A percentile compares a stretch with the other conserved stretches of the same genome.
Conservation (phyloP, 768 basidiomycete genomes). For the Dentipellis sp. region DNA sequence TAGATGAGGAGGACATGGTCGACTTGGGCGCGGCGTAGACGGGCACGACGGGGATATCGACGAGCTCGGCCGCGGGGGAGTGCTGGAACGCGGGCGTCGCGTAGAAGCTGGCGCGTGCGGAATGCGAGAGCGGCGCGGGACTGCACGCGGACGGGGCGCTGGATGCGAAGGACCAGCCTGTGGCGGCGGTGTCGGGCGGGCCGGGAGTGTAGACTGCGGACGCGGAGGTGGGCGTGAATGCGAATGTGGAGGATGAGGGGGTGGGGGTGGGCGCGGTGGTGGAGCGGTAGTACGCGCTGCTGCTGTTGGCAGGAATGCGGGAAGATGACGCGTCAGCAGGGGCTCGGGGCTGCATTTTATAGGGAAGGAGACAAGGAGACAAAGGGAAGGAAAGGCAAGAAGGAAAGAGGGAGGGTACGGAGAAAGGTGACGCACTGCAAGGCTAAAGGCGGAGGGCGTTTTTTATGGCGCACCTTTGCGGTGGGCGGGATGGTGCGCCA, state of each 20-base stretch:
- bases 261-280: background rate
- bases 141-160: too few relatives aligned
- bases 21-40: too few relatives aligned
- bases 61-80: slow-evolving; percentile 9
- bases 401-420: background rate
- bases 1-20: slow-evolving; percentile 9
- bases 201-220: too few relatives aligned
- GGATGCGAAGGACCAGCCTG: too few relatives aligned
- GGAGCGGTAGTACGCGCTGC: too few relatives aligned
- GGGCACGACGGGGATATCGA: slow-evolving; percentile 2
- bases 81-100: slow-evolving; percentile 14
- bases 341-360: too few relatives aligned
- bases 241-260: background rate
- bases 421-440: slow-evolving; percentile 9
- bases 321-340: too few relatives aligned
- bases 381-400: background rate
- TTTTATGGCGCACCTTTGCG: slow-evolving; percentile 13
- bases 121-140: too few relatives aligned
- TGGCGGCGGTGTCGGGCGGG: too few relatives aligned
- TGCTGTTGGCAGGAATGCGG: too few relatives aligned
- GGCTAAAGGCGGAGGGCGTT: slow-evolving; percentile 11
- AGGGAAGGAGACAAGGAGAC: too few relatives aligned
- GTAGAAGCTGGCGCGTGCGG: slow-evolving; percentile 11
- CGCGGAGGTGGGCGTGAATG: too few relatives aligned
- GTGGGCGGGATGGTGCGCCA: background rate